phyloP scores from a whole-genome alignment of 2,329 filamentous ascomycete genomes.

The Calonectria crousiana region DNA sequence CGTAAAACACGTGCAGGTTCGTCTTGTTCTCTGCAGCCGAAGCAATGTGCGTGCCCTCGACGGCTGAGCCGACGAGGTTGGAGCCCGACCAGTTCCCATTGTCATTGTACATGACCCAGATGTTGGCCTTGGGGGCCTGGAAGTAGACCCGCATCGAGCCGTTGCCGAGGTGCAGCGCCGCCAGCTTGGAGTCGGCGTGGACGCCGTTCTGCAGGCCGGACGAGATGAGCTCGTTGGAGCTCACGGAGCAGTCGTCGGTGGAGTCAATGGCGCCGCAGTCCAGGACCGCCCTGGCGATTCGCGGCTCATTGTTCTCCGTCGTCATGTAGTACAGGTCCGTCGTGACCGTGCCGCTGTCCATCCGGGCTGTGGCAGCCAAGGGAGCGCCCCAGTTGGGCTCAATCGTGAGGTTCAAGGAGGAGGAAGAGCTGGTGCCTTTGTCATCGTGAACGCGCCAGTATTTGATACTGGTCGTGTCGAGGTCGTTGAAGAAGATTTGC shows the following conservation, averaged over 20 bases:
- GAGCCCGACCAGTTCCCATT: constrained; percentile 21
- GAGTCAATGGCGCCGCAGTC: constrained; percentile 27
- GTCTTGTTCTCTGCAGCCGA: constrained; percentile 21
- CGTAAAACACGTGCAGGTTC: constrained; percentile 30
- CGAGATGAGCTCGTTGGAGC: constrained; percentile 35
- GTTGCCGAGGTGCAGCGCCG: constrained; percentile 28
- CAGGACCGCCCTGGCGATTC: constrained; percentile 30
- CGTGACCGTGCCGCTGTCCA: constrained; percentile 14
- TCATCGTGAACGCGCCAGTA: constrained; percentile 30
- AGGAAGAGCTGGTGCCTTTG: constrained; percentile 13
- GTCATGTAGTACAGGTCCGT: constrained; percentile 35
- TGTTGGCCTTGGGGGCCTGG: constrained; percentile 28
- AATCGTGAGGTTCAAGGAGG: constrained; percentile 31
- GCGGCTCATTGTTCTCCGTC: constrained; percentile 20
- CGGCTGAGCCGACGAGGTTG: constrained; percentile 11
- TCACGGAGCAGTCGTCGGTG: constrained; percentile 21
- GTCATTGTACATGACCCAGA: constrained; percentile 27
- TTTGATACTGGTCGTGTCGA: constrained; percentile 29
- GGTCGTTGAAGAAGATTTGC: constrained; percentile 39
- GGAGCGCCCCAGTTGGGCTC: constrained; percentile 35
- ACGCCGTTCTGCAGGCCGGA: constrained; percentile 24
- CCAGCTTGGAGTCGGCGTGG: constrained; percentile 31
- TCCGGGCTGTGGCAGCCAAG: constrained; percentile 28
- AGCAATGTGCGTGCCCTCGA: constrained; percentile 27
- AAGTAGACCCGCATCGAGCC: constrained; percentile 31